Percentiles rank a stretch among this genome's conserved stretches.
Evolutionary conservation across 2,329 filamentous ascomycete genomes (phyloP).

Genomic region (Neodidymelliopsis sp.): DNA sequence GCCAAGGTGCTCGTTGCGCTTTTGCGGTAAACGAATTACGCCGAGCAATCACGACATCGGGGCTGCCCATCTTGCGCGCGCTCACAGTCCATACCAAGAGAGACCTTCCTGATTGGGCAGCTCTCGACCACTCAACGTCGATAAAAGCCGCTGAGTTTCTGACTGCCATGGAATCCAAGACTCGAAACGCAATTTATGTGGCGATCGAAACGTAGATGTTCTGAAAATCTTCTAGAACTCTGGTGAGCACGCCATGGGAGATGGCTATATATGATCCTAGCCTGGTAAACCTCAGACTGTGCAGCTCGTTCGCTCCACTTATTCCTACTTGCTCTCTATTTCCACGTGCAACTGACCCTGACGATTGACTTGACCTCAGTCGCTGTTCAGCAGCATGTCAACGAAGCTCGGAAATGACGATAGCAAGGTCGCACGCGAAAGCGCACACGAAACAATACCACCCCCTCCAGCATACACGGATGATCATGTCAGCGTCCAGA

Average conservation of each 20-base stretch:
- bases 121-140: constrained; percentile 20
- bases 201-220: constrained; percentile 34
- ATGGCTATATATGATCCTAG: constrained; percentile 27
- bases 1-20: constrained; percentile 20
- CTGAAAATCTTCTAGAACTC: too few species aligned
- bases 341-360: neutral
- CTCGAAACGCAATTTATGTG: constrained; percentile 30
- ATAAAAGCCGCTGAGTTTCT: constrained; percentile 8
- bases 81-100: constrained; percentile 32
- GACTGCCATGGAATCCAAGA: constrained; percentile 36
- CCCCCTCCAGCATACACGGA: constrained; percentile 26
- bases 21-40: constrained; percentile 25
- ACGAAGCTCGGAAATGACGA: constrained; percentile 29
- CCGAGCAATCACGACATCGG: constrained; percentile 40
- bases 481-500: constrained; percentile 36
- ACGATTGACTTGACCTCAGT: neutral
- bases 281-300: constrained; percentile 11
- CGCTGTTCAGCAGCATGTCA: constrained; percentile 23
- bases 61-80: constrained; percentile 17
- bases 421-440: constrained; percentile 26
- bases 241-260: constrained; percentile 24
- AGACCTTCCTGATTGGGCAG: constrained; percentile 39
- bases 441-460: constrained; percentile 20
- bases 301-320: constrained; percentile 19
- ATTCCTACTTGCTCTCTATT: neutral